A percentile compares a stretch with the other conserved stretches of the same genome.
Conservation (phyloP, 768 basidiomycete genomes). For the Boletus pseudopeckii region DNA sequence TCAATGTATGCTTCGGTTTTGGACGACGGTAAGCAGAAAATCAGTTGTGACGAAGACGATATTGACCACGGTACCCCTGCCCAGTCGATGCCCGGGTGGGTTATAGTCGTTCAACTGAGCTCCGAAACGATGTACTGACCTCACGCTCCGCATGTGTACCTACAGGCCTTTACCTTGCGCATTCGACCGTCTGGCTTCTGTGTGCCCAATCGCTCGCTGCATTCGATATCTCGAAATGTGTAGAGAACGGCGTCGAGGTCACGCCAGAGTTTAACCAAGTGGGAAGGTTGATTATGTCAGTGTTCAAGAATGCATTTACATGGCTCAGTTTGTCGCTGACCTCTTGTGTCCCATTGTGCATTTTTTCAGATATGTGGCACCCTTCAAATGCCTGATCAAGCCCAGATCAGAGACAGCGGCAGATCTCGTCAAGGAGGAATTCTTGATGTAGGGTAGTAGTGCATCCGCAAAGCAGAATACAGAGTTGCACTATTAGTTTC, state of each 20-base stretch:
- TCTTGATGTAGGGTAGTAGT: too few species aligned
- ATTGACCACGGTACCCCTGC: too few species aligned
- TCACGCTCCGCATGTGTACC: too few species aligned
- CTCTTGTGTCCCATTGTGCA: too few species aligned
- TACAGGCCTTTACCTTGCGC: slow-evolving; percentile 10
- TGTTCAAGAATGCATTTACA: background rate
- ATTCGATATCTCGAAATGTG: slow-evolving; percentile 40
- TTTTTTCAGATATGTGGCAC: background rate
- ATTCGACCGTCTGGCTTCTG: slow-evolving; percentile 24
- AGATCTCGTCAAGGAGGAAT: too few species aligned
- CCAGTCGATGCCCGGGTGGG: too few species aligned
- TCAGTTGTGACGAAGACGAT: too few species aligned
- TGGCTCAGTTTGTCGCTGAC: background rate
- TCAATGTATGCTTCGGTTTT: slow-evolving; percentile 15
- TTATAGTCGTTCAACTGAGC: too few species aligned
- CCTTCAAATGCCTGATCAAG: slow-evolving; percentile 13
- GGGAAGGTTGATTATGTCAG: slow-evolving; percentile 9
- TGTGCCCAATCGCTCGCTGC: slow-evolving; percentile 38
- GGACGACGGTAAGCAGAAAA: slow-evolving; percentile 13
- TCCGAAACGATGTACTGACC: too few species aligned
- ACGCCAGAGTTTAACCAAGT: slow-evolving; percentile 41
- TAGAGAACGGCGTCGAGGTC: slow-evolving; percentile 41
- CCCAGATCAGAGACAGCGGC: background rate
- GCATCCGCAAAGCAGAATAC: too few species aligned
- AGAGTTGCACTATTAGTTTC: too few species aligned